Percentiles rank a stretch among this genome's conserved stretches.
Conservation (phyloP, 1,284 basidiomycete species). For the Ceratobasidium sp. region DNA sequence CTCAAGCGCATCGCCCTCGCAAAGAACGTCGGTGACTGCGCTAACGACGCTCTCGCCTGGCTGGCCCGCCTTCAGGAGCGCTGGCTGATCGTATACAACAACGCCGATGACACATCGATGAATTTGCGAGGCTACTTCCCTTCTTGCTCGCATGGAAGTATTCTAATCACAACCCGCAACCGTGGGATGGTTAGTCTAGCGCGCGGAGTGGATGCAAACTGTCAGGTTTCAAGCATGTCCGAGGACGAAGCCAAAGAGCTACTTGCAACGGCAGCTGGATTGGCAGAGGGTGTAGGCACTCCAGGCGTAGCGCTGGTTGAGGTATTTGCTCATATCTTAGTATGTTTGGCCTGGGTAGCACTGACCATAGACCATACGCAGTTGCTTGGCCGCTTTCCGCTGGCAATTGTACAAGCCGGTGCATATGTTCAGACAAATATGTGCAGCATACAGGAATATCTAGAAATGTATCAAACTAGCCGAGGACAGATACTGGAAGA, state of each 20-base stretch:
- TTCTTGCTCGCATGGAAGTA: background rate
- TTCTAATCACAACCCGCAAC: conserved; percentile 6
- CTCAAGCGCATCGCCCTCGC: background rate
- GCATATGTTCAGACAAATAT: conserved; percentile 22
- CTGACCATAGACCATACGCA: background rate
- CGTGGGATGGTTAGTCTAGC: background rate
- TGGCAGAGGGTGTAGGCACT: too few relatives aligned
- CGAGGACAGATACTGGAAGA: conserved; percentile 3
- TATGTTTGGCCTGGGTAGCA: too few relatives aligned
- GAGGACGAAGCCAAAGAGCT: background rate
- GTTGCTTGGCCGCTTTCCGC: conserved; percentile 15
- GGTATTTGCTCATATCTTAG: too few relatives aligned
- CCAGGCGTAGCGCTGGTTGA: too few relatives aligned
- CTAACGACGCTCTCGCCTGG: background rate
- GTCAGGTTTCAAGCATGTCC: too few relatives aligned
- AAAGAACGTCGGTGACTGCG: background rate
- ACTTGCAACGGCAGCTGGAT: background rate
- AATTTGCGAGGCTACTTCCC: conserved; percentile 10
- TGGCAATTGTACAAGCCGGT: conserved; percentile 37
- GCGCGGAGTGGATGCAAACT: too few relatives aligned
- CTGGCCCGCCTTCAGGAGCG: background rate
- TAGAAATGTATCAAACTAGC: conserved; percentile 9
- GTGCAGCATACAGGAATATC: background rate
- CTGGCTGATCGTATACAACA: background rate
- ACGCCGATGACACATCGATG: background rate